Conservation (phyloP, 2,329 filamentous ascomycete species). For the Aureobasidium vineae region DNA sequence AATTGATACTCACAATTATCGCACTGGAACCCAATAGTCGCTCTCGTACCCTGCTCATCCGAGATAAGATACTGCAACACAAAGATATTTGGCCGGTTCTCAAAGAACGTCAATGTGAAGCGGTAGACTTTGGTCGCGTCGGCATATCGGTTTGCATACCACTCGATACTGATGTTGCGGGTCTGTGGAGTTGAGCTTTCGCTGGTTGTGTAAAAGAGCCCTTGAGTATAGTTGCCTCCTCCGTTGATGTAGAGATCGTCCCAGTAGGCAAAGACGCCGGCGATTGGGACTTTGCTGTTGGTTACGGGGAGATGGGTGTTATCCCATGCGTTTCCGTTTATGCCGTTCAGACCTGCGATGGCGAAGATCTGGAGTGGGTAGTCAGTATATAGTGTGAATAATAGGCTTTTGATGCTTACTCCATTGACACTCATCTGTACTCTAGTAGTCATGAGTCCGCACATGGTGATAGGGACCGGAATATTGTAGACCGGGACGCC, state of each 20-base stretch:
- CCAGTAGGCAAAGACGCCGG: background rate
- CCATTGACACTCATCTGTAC: conserved; percentile 8
- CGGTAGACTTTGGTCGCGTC: background rate
- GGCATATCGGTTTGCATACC: background rate
- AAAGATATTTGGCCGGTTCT: background rate
- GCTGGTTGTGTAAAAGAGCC: background rate
- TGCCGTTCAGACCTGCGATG: background rate
- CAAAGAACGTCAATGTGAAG: background rate
- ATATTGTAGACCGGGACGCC: background rate
- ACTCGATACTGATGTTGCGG: background rate
- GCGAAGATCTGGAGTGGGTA: background rate
- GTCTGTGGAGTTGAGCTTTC: background rate
- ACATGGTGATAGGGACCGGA: background rate
- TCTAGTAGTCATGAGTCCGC: background rate
- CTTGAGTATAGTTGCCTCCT: background rate
- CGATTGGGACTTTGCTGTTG: background rate
- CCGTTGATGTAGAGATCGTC: background rate
- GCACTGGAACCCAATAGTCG: background rate
- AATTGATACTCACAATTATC: background rate
- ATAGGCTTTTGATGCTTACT: background rate
- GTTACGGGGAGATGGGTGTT: background rate
- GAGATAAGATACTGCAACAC: background rate
- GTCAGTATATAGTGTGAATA: background rate
- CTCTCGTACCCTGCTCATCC: background rate
- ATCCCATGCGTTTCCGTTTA: background rate